Conservation (phyloP, 129 eudicot genomes). For the Helichrysum umbraculigerum region DNA sequence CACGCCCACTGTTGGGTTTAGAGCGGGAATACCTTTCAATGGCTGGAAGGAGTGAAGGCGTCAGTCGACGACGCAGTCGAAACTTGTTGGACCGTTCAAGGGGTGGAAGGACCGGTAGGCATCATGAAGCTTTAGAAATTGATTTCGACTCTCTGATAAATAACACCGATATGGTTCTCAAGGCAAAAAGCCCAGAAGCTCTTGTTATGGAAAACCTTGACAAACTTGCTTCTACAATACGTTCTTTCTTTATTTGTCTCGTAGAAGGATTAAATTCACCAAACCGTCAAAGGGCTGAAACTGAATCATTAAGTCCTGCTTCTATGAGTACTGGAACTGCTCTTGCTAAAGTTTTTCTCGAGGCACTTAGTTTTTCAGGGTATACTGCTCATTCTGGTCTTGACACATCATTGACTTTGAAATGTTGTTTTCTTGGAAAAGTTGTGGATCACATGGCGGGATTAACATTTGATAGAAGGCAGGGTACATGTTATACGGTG, state of each 20-base stretch:
- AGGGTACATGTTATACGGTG: conserved; percentile 46
- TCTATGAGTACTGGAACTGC: conserved; percentile 59
- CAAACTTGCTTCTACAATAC: conserved; percentile 58
- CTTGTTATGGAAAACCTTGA: conserved; percentile 52
- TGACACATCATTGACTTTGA: conserved; percentile 51
- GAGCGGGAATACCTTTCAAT: not conserved
- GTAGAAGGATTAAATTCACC: conserved; percentile 57
- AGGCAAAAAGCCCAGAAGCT: conserved; percentile 57
- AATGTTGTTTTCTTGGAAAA: conserved; percentile 78
- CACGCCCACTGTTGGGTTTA: not conserved
- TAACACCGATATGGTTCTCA: not conserved
- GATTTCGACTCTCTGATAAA: not conserved
- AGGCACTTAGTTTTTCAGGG: conserved; percentile 47
- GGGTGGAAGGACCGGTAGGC: conserved; percentile 38
- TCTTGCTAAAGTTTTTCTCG: conserved; percentile 55
- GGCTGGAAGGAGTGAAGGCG: not conserved
- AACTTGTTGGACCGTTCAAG: not conserved
- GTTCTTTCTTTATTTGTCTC: conserved; percentile 57
- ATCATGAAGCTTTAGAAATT: conserved; percentile 32
- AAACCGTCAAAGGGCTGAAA: not conserved
- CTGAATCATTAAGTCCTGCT: not conserved
- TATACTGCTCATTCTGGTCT: conserved; percentile 38
- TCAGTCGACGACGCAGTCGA: not conserved
- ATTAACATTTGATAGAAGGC: conserved; percentile 53
- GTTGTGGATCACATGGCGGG: conserved; percentile 65